Evolutionary conservation across 257 asterid species (phyloP).

Genomic region (Solanum bukasovii): DNA sequence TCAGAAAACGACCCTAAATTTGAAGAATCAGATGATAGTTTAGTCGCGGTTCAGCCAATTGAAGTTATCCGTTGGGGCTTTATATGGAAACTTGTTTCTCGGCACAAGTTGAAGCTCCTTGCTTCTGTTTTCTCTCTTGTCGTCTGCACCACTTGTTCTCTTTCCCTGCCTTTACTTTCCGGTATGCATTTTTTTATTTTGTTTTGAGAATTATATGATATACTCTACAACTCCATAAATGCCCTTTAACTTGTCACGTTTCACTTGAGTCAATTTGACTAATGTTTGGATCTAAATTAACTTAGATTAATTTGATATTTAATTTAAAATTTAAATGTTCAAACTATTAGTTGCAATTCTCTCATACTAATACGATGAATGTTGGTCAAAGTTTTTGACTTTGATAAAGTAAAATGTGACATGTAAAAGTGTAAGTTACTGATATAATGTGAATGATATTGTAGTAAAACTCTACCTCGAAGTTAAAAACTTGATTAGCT

Average conservation of each 20-base stretch:
- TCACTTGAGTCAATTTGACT: background rate
- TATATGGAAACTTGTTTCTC: conserved; percentile 54
- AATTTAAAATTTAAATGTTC: background rate
- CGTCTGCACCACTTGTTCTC: conserved; percentile 64
- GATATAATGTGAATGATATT: background rate
- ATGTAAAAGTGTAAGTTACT: background rate
- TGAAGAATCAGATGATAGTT: conserved; percentile 21
- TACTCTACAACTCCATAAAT: background rate
- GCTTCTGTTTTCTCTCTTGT: conserved; percentile 47
- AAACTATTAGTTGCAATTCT: background rate
- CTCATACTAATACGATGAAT: background rate
- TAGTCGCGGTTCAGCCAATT: conserved; percentile 27
- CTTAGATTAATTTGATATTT: background rate
- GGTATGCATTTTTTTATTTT: conserved; percentile 21
- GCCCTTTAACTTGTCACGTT: background rate
- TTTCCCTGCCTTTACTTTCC: conserved; percentile 71
- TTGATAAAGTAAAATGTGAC: background rate
- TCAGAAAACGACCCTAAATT: conserved; percentile 55
- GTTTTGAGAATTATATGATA: background rate
- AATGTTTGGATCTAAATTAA: background rate
- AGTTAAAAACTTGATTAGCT: background rate
- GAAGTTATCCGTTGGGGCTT: conserved; percentile 78
- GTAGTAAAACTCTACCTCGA: background rate
- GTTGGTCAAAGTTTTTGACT: background rate
- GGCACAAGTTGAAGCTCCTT: conserved; percentile 61